These are phyloP conservation scores for Perkinsus olseni DNA, from an alignment of 169 alveolate species.

Conservation along the genomic window DNA sequence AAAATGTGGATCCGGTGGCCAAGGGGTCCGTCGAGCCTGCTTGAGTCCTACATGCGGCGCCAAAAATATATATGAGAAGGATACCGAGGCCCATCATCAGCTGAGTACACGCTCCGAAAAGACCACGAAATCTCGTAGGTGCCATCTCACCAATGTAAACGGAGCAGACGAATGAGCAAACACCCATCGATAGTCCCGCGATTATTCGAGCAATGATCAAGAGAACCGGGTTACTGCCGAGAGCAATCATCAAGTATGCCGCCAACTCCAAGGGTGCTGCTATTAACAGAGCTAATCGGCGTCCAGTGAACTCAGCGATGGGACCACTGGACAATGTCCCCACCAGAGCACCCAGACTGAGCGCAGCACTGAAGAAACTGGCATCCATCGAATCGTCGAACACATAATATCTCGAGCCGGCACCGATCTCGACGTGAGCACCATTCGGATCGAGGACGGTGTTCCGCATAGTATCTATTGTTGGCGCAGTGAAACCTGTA, in stretches of 20 bases:
- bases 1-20: neutral
- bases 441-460: neutral
- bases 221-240: neutral
- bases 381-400: neutral
- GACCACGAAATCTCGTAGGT: neutral
- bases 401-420: neutral
- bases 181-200: neutral
- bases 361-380: neutral
- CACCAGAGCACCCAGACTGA: neutral
- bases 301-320: neutral
- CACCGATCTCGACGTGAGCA: neutral
- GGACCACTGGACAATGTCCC: neutral
- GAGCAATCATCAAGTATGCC: neutral
- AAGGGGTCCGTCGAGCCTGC: neutral
- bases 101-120: neutral
- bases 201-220: neutral
- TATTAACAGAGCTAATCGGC: neutral
- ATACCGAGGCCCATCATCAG: neutral
- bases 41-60: neutral
- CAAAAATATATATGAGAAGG: neutral
- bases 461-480: neutral
- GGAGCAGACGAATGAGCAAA: neutral
- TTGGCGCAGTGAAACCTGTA: neutral
- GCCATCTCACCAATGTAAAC: neutral
- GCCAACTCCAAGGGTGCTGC: neutral